Conservation (phyloP, 2,329 filamentous ascomycete genomes). For the Plectosphaerella cucumerina region DNA sequence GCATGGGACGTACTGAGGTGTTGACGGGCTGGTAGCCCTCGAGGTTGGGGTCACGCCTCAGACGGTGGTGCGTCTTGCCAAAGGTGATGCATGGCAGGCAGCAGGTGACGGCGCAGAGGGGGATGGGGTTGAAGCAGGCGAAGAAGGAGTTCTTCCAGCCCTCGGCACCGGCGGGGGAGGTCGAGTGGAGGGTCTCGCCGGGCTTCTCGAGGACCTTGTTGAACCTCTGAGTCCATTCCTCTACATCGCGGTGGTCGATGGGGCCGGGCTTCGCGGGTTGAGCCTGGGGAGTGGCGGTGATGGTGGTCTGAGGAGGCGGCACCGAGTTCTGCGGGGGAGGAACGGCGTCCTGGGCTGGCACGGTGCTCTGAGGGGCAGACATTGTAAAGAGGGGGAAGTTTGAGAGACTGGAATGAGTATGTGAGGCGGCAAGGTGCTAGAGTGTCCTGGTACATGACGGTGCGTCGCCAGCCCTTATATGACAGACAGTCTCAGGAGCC, state of each 20-base stretch:
- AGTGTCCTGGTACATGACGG: too few species aligned
- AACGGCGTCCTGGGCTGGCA: not conserved
- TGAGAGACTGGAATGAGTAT: not conserved
- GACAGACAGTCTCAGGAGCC: too few species aligned
- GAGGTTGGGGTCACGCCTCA: conserved; percentile 33
- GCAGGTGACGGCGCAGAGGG: conserved; percentile 39
- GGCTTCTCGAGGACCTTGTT: conserved; percentile 38
- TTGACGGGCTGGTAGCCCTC: conserved; percentile 42
- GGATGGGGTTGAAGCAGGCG: conserved; percentile 38
- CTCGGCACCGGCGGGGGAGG: conserved; percentile 30
- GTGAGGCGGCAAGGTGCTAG: too few species aligned
- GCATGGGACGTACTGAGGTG: conserved; percentile 35
- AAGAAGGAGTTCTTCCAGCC: conserved; percentile 37
- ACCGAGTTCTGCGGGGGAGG: too few species aligned
- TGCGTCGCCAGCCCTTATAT: too few species aligned
- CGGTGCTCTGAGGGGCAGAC: not conserved
- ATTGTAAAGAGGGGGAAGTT: not conserved
- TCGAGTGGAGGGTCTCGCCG: conserved; percentile 36
- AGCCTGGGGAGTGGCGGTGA: too few species aligned
- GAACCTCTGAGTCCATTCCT: conserved; percentile 38
- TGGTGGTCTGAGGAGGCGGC: too few species aligned
- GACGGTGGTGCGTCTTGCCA: conserved; percentile 42
- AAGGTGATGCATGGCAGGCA: conserved; percentile 44
- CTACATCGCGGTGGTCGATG: conserved; percentile 36
- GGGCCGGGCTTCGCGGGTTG: conserved; percentile 16